Base-by-base conservation (phyloP, 192 early-diverging fungal genomes). In the Diversispora eburnea region DNA sequence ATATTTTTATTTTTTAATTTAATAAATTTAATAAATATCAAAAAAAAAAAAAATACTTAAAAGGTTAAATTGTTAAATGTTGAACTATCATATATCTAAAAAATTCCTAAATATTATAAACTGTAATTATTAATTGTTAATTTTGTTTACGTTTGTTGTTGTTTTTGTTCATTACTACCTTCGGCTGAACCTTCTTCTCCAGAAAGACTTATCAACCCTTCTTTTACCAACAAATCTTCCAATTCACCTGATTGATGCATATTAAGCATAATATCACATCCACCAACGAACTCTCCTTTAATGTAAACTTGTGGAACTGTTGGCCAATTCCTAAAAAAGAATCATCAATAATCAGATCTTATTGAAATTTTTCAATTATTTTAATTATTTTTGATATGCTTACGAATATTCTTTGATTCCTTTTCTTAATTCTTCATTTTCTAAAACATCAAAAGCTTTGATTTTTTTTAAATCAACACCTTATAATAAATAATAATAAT, bases 251-350 rank as follows among this genome's bases (percentile, higher is more conserved):
- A 90, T 81, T 91, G 84, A 74, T 92, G 84, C 92, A 98, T 91
- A 77, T 89, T 88, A 20, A 93, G 84, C 76, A 98, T 78, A 75
- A 98, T 96, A 78, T 98, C 95, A 76, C 89, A 92, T 20, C 96
- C 96, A 70, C 96, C 95, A 58, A 97, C 88, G 79, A 98, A 95
- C 84, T 97, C 93, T 75, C 95, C 95, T 76, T 95, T 92, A 78
- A 98, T 85, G 75, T 92, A 98, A 7, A 98, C 91, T 83, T 98
- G 96, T 17, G 96, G 96, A 77, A 94, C 92, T 46, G 96, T 98
- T 10, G 95, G 96, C 96, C 96, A 98, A 64, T 77, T 77, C 5
- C 80, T 94, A 84, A 41, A 79, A 76, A 52, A 45, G 22, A 45
- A 10, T 0, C 12, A 62, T n/a, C 9, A 42, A 20, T 8, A 25